A percentile compares a stretch with the other conserved stretches of the same genome.
phyloP scores from a whole-genome alignment of 257 asterid species.

The Mitragyna speciosa region DNA sequence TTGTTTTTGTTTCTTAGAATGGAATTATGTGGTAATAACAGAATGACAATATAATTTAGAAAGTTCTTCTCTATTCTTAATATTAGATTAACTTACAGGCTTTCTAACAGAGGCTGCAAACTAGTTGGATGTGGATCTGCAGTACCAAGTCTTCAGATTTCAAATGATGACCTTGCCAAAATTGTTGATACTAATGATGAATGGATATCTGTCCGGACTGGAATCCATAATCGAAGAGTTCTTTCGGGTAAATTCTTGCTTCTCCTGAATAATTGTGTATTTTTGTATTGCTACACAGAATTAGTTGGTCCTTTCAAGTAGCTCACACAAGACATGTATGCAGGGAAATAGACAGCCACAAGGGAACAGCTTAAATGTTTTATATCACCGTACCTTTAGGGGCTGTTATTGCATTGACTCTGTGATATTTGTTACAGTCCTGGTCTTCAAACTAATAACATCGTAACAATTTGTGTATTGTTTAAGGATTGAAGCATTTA shows the following conservation, averaged over 20 bases:
- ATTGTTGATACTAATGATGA: constrained; percentile 77
- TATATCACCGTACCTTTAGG: not conserved
- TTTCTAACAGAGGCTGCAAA: constrained; percentile 74
- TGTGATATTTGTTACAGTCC: not conserved
- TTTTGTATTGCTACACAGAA: not conserved
- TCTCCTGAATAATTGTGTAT: not conserved
- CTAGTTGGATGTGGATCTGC: constrained; percentile 92
- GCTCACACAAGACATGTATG: too few relatives aligned
- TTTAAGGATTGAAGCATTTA: not conserved
- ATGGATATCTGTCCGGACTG: constrained; percentile 87
- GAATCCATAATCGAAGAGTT: constrained; percentile 82
- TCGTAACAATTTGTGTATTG: not conserved
- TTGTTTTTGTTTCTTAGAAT: not conserved
- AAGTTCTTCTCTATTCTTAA: too few relatives aligned
- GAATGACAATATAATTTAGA: too few relatives aligned
- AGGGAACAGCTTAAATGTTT: not conserved
- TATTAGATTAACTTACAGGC: constrained; percentile 33
- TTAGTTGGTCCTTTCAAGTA: not conserved
- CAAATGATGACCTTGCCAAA: constrained; percentile 79
- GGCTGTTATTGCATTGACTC: too few relatives aligned
- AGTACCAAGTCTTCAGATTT: constrained; percentile 66
- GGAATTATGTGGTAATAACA: not conserved
- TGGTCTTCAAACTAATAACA: not conserved
- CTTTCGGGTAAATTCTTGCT: constrained; percentile 48
- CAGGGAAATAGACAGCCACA: not conserved